These are phyloP conservation scores for Aquanectria penicillioides DNA, from an alignment of 2,329 filamentous ascomycete genomes.

Conservation along the genomic window DNA sequence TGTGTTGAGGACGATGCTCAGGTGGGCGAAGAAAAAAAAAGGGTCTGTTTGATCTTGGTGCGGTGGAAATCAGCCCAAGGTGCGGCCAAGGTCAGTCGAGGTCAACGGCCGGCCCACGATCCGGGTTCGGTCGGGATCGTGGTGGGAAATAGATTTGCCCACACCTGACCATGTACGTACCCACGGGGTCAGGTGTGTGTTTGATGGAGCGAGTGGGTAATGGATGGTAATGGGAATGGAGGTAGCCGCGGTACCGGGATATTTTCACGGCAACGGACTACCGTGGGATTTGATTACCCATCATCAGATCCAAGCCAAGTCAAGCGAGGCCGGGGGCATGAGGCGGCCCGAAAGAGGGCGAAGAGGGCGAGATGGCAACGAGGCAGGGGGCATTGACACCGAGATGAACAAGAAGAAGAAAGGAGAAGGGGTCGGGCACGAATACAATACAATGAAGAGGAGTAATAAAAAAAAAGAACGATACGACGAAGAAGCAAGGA, in stretches of 20 bases:
- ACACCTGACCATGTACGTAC: constrained; percentile 10
- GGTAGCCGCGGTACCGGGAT: background rate
- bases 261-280: constrained; percentile 16
- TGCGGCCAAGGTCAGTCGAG: constrained; percentile 39
- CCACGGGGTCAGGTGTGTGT: constrained; percentile 18
- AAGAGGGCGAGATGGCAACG: too few species aligned
- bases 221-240: background rate
- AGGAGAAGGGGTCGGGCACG: background rate
- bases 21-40: constrained; percentile 31
- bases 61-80: constrained; percentile 31
- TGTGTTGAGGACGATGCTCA: constrained; percentile 6
- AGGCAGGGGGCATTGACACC: too few species aligned
- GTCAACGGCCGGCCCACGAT: constrained; percentile 32
- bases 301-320: too few species aligned
- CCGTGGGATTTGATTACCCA: too few species aligned
- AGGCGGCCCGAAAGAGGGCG: too few species aligned
- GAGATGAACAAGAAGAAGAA: too few species aligned
- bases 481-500: too few species aligned
- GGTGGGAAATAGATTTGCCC: constrained; percentile 13
- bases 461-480: too few species aligned
- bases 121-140: constrained; percentile 33
- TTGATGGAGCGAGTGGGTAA: constrained; percentile 2
- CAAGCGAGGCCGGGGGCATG: background rate
- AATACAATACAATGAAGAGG: too few species aligned
- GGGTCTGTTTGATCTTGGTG: constrained; percentile 15